These are phyloP conservation scores for Boletus subparvulus DNA, from an alignment of 768 basidiomycete species.

Conservation along the genomic window DNA sequence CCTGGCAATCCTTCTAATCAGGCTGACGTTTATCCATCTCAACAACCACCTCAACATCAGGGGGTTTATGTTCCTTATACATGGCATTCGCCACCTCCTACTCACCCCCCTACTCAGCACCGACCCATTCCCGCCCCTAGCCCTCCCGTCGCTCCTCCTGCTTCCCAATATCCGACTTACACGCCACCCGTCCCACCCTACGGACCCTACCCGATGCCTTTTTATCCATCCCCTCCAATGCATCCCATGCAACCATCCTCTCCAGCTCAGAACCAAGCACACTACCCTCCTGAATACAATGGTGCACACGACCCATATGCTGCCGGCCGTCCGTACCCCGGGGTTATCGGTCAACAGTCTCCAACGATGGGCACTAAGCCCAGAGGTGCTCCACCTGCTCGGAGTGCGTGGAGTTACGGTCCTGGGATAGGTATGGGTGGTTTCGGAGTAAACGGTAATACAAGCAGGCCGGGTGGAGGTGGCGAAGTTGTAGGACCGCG, in stretches of 20 bases:
- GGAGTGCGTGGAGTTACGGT: constrained; percentile 69
- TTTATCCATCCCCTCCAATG: constrained; percentile 32
- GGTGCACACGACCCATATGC: constrained; percentile 25
- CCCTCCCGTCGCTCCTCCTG: constrained; percentile 30
- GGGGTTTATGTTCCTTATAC: constrained; percentile 31
- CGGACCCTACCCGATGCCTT: constrained; percentile 37
- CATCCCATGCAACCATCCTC: constrained; percentile 27
- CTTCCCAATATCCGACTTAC: constrained; percentile 33
- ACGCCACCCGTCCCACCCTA: constrained; percentile 34
- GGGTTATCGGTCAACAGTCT: constrained; percentile 33
- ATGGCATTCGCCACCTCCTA: constrained; percentile 38
- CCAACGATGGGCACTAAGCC: constrained; percentile 26
- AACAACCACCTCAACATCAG: constrained; percentile 33
- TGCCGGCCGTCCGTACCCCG: constrained; percentile 26
- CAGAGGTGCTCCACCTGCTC: constrained; percentile 40
- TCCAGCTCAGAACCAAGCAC: constrained; percentile 26
- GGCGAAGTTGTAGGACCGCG: constrained; percentile 64
- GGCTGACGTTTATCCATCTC: constrained; percentile 34
- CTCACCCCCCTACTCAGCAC: constrained; percentile 43
- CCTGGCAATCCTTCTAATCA: constrained; percentile 25
- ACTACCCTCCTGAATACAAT: constrained; percentile 32
- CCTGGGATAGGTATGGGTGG: constrained; percentile 57
- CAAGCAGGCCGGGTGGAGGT: constrained; percentile 26
- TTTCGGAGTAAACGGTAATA: constrained; percentile 31
- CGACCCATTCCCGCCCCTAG: constrained; percentile 34